Percentiles rank a stretch among this genome's conserved stretches.
These are phyloP conservation scores for Pythium angustatum DNA, from an alignment of 352 stramenopile species.

Conservation along the genomic window DNA sequence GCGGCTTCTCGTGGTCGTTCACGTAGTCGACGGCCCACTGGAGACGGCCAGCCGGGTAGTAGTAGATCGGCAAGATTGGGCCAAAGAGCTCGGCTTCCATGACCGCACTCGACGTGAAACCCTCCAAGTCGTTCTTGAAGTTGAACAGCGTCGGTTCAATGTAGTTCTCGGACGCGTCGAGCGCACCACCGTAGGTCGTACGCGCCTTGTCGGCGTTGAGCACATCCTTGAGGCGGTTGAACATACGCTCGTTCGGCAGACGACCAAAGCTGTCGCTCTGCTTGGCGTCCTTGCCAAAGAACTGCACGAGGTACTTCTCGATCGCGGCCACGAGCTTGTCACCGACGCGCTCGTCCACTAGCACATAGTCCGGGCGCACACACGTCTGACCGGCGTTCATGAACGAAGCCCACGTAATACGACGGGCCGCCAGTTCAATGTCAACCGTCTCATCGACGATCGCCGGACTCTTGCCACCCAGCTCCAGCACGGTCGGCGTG, in stretches of 20 bases:
- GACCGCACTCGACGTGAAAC: slow-evolving; percentile 48
- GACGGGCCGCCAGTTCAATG: slow-evolving; percentile 58
- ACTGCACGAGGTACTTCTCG: slow-evolving; percentile 35
- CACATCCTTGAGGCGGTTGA: slow-evolving; percentile 41
- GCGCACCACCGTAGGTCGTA: slow-evolving; percentile 55
- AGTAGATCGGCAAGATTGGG: slow-evolving; percentile 92
- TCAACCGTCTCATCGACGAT: slow-evolving; percentile 77
- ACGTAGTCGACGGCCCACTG: slow-evolving; percentile 33
- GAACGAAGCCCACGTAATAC: slow-evolving; percentile 86
- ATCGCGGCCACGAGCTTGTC: slow-evolving; percentile 54
- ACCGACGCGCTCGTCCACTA: slow-evolving; percentile 81
- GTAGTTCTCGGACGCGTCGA: slow-evolving; percentile 73
- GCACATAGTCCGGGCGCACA: slow-evolving; percentile 92
- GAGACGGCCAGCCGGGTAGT: slow-evolving; percentile 45
- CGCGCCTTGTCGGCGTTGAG: slow-evolving; percentile 39
- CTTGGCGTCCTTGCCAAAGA: slow-evolving; percentile 58
- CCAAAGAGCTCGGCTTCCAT: slow-evolving; percentile 97
- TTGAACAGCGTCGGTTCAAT: slow-evolving; percentile 89
- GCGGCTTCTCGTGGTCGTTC: slow-evolving; percentile 29
- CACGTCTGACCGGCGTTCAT: slow-evolving; percentile 95
- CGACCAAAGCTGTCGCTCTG: slow-evolving; percentile 53
- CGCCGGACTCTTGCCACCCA: slow-evolving; percentile 92
- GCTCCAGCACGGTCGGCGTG: slow-evolving; percentile 94
- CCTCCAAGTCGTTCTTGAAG: slow-evolving; percentile 59
- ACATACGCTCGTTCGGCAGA: slow-evolving; percentile 77